Evolutionary conservation across 2,329 filamentous ascomycete genomes (phyloP).

Genomic region (Macroventuria anomochaeta): DNA sequence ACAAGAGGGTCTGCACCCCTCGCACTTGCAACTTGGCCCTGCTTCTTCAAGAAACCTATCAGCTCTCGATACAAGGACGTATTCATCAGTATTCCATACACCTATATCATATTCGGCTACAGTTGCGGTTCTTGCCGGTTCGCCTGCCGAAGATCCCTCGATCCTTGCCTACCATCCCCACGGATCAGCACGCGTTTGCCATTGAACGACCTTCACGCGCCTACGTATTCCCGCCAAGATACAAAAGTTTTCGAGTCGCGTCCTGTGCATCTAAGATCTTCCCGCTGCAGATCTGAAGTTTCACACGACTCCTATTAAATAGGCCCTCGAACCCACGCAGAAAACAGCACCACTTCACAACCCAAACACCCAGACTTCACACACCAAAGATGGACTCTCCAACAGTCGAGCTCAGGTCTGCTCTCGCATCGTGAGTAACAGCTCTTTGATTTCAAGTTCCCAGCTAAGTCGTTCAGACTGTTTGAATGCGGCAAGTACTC

Average conservation of each 20-base stretch:
- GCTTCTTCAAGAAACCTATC: conserved; percentile 1
- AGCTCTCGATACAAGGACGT: neutral
- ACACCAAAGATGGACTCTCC: conserved; percentile 46
- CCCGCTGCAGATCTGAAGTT: conserved; percentile 19
- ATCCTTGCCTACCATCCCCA: conserved; percentile 9
- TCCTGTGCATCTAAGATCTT: conserved; percentile 18
- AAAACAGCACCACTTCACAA: neutral
- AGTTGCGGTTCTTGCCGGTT: neutral
- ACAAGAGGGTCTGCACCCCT: conserved; percentile 37
- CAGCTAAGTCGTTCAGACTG: conserved; percentile 46
- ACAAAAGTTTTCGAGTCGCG: conserved; percentile 11
- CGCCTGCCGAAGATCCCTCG: conserved; percentile 9
- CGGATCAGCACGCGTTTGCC: conserved; percentile 11
- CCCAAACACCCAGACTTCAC: neutral
- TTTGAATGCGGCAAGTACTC: conserved; percentile 53
- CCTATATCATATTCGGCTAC: conserved; percentile 3
- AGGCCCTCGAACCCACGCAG: conserved; percentile 1
- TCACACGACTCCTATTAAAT: conserved; percentile 19
- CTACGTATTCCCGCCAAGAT: conserved; percentile 27
- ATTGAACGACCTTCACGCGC: conserved; percentile 14
- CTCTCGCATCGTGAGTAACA: conserved; percentile 55
- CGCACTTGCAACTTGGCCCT: conserved; percentile 6
- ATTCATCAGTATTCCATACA: neutral
- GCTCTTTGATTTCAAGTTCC: neutral
- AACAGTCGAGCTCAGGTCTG: conserved; percentile 54